Conservation (phyloP, 352 stramenopile genomes). For the Globisporangium emineosum region DNA sequence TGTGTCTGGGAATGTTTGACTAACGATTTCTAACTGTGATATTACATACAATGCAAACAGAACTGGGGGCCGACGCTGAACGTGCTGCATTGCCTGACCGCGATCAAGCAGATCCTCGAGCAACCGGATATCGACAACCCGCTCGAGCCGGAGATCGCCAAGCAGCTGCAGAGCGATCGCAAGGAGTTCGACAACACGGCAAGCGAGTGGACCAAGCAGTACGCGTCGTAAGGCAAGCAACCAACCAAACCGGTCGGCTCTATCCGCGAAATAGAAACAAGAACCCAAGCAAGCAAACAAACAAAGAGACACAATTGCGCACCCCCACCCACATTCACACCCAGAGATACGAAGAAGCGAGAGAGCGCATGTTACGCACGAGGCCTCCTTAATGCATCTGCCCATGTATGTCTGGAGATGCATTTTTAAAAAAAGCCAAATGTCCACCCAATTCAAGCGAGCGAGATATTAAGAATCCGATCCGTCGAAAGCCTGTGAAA, state of each 20-base stretch:
- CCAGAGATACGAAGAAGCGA: background rate
- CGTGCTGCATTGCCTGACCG: constrained; percentile 87
- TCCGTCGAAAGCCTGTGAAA: too few species aligned
- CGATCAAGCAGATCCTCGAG: constrained; percentile 94
- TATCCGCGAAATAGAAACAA: background rate
- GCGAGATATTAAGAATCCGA: too few species aligned
- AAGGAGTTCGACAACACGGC: constrained; percentile 92
- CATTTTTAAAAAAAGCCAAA: too few species aligned
- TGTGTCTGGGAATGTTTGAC: background rate
- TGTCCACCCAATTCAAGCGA: too few species aligned
- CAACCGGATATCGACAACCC: constrained; percentile 95
- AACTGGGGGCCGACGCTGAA: constrained; percentile 97
- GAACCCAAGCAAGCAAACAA: background rate
- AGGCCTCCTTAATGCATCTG: background rate
- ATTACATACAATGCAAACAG: constrained; percentile 26
- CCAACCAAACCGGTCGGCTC: background rate
- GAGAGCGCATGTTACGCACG: background rate
- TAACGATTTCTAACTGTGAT: constrained; percentile 10
- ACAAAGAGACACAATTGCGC: background rate
- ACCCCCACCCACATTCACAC: background rate
- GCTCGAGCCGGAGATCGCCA: constrained; percentile 94
- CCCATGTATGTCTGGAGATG: background rate
- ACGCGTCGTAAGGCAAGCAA: constrained; percentile 59
- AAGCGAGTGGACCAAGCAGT: constrained; percentile 91
- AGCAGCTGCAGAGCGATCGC: constrained; percentile 91